Evolutionary conservation across 768 basidiomycete genomes (phyloP).

Genomic region (Lactarius pseudohatsudake): DNA sequence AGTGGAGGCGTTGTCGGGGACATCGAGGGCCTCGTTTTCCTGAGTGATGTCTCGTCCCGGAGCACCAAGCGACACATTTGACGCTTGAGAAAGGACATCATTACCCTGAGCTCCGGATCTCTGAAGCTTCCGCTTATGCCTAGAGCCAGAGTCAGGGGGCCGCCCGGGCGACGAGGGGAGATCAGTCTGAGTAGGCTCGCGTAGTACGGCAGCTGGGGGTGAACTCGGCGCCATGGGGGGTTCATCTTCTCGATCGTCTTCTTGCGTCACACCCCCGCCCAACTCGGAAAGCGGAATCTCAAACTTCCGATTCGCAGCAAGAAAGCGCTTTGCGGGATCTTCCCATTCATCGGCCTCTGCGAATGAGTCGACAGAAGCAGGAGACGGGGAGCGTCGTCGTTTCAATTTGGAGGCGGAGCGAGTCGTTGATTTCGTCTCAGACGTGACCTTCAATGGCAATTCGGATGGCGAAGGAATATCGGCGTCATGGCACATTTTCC

Average conservation of each 20-base stretch:
- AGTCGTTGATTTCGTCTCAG: constrained; percentile 3
- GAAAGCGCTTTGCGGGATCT: constrained; percentile 27
- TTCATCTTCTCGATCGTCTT: constrained; percentile 20
- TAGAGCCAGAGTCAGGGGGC: background rate
- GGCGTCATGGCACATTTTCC: constrained; percentile 5
- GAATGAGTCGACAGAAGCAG: constrained; percentile 18
- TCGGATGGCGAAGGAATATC: background rate
- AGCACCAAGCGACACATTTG: constrained; percentile 13
- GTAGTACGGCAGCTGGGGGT: background rate
- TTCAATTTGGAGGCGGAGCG: constrained; percentile 14
- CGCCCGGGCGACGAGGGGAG: background rate
- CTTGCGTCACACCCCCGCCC: constrained; percentile 36
- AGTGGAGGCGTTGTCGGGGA: constrained; percentile 18
- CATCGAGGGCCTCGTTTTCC: background rate
- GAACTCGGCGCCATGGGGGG: constrained; percentile 2
- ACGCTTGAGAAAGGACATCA: constrained; percentile 6
- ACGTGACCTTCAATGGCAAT: background rate
- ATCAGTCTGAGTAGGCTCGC: constrained; percentile 15
- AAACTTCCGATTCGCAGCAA: constrained; percentile 33
- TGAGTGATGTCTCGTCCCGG: background rate
- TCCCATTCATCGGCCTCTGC: constrained; percentile 19
- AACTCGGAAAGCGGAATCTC: constrained; percentile 59
- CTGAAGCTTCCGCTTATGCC: background rate
- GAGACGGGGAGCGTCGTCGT: constrained; percentile 22
- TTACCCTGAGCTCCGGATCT: background rate